phyloP scores from a whole-genome alignment of 768 basidiomycete genomes.

The Mycena olivaceomarginata region DNA sequence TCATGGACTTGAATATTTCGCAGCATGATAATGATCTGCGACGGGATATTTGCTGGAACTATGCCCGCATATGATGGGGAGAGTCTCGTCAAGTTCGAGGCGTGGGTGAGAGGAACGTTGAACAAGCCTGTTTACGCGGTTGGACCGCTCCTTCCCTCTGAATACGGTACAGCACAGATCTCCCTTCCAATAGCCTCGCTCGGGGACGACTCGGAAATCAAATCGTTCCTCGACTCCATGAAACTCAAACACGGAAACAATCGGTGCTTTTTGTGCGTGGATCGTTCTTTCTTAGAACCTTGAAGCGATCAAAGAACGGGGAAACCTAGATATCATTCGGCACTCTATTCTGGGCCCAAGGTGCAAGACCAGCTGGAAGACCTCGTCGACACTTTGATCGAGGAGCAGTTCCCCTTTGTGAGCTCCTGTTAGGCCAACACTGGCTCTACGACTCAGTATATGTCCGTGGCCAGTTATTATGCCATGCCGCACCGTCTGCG shows the following conservation, averaged over 20 bases:
- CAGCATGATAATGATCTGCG: constrained; percentile 11
- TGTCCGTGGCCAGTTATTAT: constrained; percentile 7
- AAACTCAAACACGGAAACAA: neutral
- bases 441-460: no score
- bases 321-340: constrained; percentile 24
- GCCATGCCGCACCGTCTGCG: constrained; percentile 2
- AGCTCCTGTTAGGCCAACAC: neutral
- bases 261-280: constrained; percentile 18
- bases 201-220: neutral
- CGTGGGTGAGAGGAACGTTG: neutral
- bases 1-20: neutral
- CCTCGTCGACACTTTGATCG: constrained; percentile 3
- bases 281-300: neutral
- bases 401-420: constrained; percentile 25
- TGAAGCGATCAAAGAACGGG: neutral
- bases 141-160: constrained; percentile 17
- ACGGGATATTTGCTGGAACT: constrained; percentile 11
- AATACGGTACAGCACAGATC: neutral
- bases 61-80: constrained; percentile 1
- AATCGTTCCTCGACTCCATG: constrained; percentile 9
- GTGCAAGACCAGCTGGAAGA: neutral
- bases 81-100: neutral
- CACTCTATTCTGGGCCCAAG: constrained; percentile 14
- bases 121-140: constrained; percentile 14
- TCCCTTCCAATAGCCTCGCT: neutral